phyloP scores from a whole-genome alignment of 2,329 filamentous ascomycete genomes.

The Juglanconis oblonga region DNA sequence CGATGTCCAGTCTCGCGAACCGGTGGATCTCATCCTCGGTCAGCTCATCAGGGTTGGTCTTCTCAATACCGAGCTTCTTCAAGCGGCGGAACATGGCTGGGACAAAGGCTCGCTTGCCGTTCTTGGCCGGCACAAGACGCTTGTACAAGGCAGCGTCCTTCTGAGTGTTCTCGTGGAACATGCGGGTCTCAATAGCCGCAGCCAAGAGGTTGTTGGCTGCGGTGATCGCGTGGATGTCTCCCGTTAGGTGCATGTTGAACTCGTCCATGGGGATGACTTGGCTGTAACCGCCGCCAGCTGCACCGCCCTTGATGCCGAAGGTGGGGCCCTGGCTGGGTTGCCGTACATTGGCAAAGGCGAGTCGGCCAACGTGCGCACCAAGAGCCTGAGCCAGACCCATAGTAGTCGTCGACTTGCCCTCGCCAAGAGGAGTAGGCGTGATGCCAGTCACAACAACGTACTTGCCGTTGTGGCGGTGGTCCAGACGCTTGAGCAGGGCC shows the following conservation, averaged over 20 bases:
- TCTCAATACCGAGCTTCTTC: constrained; percentile 93
- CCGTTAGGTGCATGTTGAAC: constrained; percentile 96
- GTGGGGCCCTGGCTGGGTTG: constrained; percentile 97
- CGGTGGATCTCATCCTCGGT: constrained; percentile 83
- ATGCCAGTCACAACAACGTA: constrained; percentile 95
- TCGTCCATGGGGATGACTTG: constrained; percentile 99
- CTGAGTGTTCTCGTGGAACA: constrained; percentile 96
- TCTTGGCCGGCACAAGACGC: constrained; percentile 84
- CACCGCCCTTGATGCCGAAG: constrained; percentile 98
- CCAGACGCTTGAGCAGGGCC: constrained; percentile 73
- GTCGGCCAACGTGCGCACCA: constrained; percentile 79
- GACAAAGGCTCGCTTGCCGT: constrained; percentile 81
- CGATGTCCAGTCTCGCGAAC: constrained; percentile 94
- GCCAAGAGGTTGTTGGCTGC: constrained; percentile 96
- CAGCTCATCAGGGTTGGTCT: constrained; percentile 88
- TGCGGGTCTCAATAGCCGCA: constrained; percentile 93
- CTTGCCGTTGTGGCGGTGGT: constrained; percentile 82
- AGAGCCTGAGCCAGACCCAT: constrained; percentile 93
- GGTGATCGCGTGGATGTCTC: constrained; percentile 95
- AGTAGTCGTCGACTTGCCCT: constrained; percentile 97
- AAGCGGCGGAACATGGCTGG: constrained; percentile 90
- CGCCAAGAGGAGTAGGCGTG: constrained; percentile 91
- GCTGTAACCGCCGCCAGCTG: constrained; percentile 94
- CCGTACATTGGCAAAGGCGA: constrained; percentile 94
- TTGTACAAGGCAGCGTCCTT: constrained; percentile 86